A percentile compares a stretch with the other conserved stretches of the same genome.
phyloP scores from a whole-genome alignment of 345 rosid genomes.

The Anastatica hierochuntica region DNA sequence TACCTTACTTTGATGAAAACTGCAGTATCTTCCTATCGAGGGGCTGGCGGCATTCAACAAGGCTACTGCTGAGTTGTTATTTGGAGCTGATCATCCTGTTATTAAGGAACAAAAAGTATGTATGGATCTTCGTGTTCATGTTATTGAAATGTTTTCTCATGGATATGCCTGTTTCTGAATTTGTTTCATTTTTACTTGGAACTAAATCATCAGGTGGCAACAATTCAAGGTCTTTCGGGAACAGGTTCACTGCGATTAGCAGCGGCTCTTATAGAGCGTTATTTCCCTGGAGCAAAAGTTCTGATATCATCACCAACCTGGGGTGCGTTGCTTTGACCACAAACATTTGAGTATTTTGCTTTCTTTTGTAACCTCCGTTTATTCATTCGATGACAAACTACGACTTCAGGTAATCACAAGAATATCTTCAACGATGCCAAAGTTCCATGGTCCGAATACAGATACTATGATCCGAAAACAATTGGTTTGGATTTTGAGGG shows the following conservation, averaged over 20 bases:
- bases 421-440: slow-evolving; percentile 92
- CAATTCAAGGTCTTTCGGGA: slow-evolving; percentile 96
- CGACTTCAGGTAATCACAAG: slow-evolving; percentile 78
- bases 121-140: not conserved
- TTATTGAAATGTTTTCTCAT: not conserved
- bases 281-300: slow-evolving; percentile 87
- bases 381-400: slow-evolving; percentile 1
- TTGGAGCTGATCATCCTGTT: slow-evolving; percentile 74
- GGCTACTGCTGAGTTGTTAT: slow-evolving; percentile 78
- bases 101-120: slow-evolving; percentile 66
- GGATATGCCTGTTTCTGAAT: not conserved
- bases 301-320: slow-evolving; percentile 87
- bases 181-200: not conserved
- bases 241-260: slow-evolving; percentile 93
- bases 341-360: not conserved
- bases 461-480: slow-evolving; percentile 92
- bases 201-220: slow-evolving; percentile 62
- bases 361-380: not conserved
- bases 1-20: not conserved
- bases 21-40: slow-evolving; percentile 96
- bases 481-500: slow-evolving; percentile 99
- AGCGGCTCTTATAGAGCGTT: slow-evolving; percentile 86
- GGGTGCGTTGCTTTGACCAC: slow-evolving; percentile 40
- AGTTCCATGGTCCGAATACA: slow-evolving; percentile 94
- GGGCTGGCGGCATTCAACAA: slow-evolving; percentile 93